Evolutionary conservation across 805 yeast genomes (phyloP), one percentile per base, ranked within the genome.

Genomic region (Saccharomycopsis olivae): DNA sequence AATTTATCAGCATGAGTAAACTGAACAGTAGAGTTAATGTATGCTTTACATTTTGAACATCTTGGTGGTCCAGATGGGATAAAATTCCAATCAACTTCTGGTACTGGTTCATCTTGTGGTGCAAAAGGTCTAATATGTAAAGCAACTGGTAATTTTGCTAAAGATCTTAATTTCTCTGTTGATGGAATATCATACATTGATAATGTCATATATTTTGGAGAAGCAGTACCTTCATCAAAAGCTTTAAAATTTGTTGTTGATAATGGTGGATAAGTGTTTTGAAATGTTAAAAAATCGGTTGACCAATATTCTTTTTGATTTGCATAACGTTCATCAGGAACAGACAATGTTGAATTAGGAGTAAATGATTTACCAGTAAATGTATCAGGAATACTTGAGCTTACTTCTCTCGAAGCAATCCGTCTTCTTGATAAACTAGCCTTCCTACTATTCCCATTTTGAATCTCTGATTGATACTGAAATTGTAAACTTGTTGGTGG

Each of bases 31-130:
- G 77, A 72, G 55, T 89, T 92, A 47, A 87, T 68, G 57, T 87
- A 92, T 1, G 95, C 74, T 41, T 96, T 73, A 61, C 99, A 92
- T 47, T 97, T 78, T 49, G 75, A 72, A 60, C 99, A 92, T 50
- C 99, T 72, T 25, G 94, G 78, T 0, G 95, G 94, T 1, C 86
- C 85, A 6, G 31, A 35, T 6, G 16, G 28, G 13, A 67, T 67
- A 30, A 64, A 54, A 5, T 53, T 53, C 62, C 73, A 71, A 53
- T 84, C 88, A 4, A 79, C 77, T 3, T 69, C 66, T 0, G 95
- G 94, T 2, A 87, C 71, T 0, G 60, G 60, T 2, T 71, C 73
- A 1, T 65, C 56, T 24, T 64, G 59, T 10, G 76, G 75, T 0
- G 95, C 94, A 65, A 92, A 86, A 3, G 98, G 98, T 39, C 85